Evolutionary conservation across 106 monocot genomes (phyloP).

Genomic region (Phalaenopsis equestris): DNA sequence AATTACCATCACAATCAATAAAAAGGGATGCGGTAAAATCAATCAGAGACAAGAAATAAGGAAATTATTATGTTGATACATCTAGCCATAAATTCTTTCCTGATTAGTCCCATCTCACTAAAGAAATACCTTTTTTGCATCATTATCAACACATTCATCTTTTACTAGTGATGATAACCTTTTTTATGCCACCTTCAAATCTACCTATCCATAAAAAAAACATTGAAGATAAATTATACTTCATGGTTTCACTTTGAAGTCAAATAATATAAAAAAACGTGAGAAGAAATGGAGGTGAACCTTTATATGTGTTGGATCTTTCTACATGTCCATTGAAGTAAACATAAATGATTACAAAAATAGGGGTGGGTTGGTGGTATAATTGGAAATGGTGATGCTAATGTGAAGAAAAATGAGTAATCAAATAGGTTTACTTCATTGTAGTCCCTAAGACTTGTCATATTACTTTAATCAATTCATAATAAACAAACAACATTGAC

Average conservation of each 20-base stretch:
- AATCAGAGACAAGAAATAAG: no score
- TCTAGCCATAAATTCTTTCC: neutral
- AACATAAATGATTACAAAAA: neutral
- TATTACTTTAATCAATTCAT: neutral
- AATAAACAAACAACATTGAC: neutral
- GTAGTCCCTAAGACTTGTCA: neutral
- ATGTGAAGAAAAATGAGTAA: neutral
- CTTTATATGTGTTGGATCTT: neutral
- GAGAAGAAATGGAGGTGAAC: neutral
- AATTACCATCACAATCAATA: neutral
- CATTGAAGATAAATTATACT: neutral
- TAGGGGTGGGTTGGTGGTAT: no score
- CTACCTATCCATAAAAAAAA: neutral
- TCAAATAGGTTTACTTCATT: neutral
- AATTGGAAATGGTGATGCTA: neutral
- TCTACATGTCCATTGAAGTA: neutral
- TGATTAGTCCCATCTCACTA: neutral
- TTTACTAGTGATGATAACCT: neutral
- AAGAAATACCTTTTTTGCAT: neutral
- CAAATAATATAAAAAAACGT: neutral
- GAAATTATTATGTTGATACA: neutral
- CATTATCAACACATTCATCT: neutral
- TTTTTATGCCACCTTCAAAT: neutral
- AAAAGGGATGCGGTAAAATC: neutral
- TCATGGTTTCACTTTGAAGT: neutral